These are phyloP conservation scores for Ceratobasidium sp. DNA, from an alignment of 1,284 basidiomycete genomes.

Conservation along the genomic window DNA sequence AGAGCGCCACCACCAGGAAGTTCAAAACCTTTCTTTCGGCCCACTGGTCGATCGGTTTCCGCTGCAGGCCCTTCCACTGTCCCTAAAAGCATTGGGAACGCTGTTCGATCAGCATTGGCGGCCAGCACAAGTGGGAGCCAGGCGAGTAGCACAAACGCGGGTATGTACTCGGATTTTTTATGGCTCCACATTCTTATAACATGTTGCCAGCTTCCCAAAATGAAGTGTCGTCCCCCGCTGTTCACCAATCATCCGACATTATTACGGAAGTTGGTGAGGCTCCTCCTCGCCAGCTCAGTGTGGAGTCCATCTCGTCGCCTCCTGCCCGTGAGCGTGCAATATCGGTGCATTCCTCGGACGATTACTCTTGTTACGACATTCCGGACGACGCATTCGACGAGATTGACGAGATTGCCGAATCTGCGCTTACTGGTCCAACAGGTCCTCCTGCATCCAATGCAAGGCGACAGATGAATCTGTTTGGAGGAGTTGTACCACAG, in stretches of 20 bases:
- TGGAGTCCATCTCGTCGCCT: slow-evolving; percentile 33
- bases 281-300: slow-evolving; percentile 14
- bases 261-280: slow-evolving; percentile 6
- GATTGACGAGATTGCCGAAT: slow-evolving; percentile 36
- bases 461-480: slow-evolving; percentile 34
- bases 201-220: slow-evolving; percentile 8
- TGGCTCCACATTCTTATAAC: neutral
- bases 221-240: neutral
- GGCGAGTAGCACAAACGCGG: neutral
- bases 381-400: slow-evolving; percentile 35
- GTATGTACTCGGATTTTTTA: neutral
- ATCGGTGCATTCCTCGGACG: slow-evolving; percentile 33
- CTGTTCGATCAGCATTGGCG: slow-evolving; percentile 19
- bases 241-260: slow-evolving; percentile 15
- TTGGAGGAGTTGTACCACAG: slow-evolving; percentile 29
- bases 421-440: slow-evolving; percentile 10
- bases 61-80: neutral
- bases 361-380: slow-evolving; percentile 34
- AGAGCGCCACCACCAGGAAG: slow-evolving; percentile 1
- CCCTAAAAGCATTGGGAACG: slow-evolving; percentile 16
- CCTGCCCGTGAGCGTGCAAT: slow-evolving; percentile 27
- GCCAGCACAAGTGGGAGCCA: neutral
- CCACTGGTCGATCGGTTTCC: slow-evolving; percentile 21
- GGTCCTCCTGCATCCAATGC: slow-evolving; percentile 15
- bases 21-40: slow-evolving; percentile 18